phyloP scores from a whole-genome alignment of 192 early-diverging fungal genomes.

The Mortierella alpina region DNA sequence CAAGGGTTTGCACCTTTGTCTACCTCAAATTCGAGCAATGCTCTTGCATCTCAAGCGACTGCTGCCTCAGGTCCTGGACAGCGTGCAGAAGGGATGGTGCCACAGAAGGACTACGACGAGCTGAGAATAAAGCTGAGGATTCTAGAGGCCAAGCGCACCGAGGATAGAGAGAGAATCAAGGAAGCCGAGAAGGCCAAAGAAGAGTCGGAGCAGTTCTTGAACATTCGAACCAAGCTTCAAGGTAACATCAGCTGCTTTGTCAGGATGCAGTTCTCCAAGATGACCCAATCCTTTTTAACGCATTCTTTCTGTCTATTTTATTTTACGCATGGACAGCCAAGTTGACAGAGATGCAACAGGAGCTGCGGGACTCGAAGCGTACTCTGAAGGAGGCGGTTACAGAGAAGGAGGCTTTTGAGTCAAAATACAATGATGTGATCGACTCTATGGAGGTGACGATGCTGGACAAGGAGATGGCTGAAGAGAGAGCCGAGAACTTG shows the following conservation, averaged over 20 bases:
- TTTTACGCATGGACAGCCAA: slow-evolving; percentile 59
- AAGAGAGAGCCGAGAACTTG: slow-evolving; percentile 83
- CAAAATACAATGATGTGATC: slow-evolving; percentile 74
- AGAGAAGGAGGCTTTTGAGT: slow-evolving; percentile 77
- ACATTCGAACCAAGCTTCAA: slow-evolving; percentile 73
- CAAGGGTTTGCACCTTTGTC: slow-evolving; percentile 32
- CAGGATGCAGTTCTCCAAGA: background rate
- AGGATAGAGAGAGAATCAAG: slow-evolving; percentile 79
- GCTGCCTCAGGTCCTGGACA: background rate
- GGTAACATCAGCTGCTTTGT: slow-evolving; percentile 23
- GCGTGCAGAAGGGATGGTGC: slow-evolving; percentile 46
- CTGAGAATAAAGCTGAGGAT: slow-evolving; percentile 79
- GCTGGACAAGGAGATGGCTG: slow-evolving; percentile 93
- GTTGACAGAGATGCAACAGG: slow-evolving; percentile 77
- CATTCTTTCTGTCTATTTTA: background rate
- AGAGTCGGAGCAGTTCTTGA: slow-evolving; percentile 78
- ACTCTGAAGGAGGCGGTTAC: slow-evolving; percentile 62
- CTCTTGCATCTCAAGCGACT: slow-evolving; percentile 8
- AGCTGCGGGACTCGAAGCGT: slow-evolving; percentile 71
- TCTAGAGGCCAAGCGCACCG: slow-evolving; percentile 83
- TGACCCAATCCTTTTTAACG: background rate
- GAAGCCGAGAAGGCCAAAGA: slow-evolving; percentile 78
- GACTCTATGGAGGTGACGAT: slow-evolving; percentile 89
- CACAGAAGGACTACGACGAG: slow-evolving; percentile 83
- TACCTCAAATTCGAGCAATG: background rate